Percentiles rank a stretch among this genome's conserved stretches.
These are phyloP conservation scores for Fusarium poae DNA, from an alignment of 2,329 filamentous ascomycete species.

Conservation along the genomic window DNA sequence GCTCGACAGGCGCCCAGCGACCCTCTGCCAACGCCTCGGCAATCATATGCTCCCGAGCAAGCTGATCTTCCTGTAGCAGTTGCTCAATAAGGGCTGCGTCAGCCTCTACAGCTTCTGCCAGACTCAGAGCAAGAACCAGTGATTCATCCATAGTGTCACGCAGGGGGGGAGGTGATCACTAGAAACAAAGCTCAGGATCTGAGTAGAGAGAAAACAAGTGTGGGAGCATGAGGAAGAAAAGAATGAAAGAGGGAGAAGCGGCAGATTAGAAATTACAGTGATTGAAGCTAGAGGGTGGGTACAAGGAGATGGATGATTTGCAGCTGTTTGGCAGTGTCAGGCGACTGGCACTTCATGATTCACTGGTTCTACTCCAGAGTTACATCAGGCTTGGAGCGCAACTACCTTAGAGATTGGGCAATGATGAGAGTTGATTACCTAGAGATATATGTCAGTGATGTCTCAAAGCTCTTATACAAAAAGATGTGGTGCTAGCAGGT, in stretches of 20 bases:
- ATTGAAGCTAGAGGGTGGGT: background rate
- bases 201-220: no score
- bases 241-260: background rate
- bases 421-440: no score
- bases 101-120: background rate
- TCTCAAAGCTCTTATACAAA: no score
- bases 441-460: no score
- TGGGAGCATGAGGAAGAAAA: no score
- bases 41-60: rapidly evolving
- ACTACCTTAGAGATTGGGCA: no score
- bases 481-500: no score
- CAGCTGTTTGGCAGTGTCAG: background rate
- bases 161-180: background rate
- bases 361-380: background rate
- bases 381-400: no score
- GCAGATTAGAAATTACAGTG: background rate
- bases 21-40: rapidly evolving
- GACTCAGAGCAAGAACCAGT: background rate
- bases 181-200: background rate
- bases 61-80: background rate
- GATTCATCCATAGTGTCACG: background rate
- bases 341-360: background rate
- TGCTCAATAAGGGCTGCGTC: rapidly evolving
- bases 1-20: no score
- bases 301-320: background rate